These are phyloP conservation scores for Candida vaughaniae DNA, from an alignment of 805 yeast species.

Conservation along the genomic window DNA sequence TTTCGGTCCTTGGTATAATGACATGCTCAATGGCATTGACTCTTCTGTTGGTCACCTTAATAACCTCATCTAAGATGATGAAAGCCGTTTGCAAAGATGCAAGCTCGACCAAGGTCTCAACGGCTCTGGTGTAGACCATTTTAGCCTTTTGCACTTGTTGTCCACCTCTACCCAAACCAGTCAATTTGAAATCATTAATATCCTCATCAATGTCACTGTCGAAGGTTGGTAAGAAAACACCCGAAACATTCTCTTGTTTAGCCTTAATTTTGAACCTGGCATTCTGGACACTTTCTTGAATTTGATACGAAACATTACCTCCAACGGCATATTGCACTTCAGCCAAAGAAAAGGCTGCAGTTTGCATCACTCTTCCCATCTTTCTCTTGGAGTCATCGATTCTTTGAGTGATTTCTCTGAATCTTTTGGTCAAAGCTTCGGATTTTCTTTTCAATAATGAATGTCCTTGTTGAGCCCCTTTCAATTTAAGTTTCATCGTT, in stretches of 20 bases:
- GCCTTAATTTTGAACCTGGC: constrained; percentile 92
- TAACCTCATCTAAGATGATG: constrained; percentile 94
- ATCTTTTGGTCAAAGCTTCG: constrained; percentile 93
- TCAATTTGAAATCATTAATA: constrained; percentile 90
- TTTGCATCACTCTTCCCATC: constrained; percentile 98
- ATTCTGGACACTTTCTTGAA: constrained; percentile 86
- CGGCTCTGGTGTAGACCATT: constrained; percentile 89
- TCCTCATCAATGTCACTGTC: constrained; percentile 80
- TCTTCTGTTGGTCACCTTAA: constrained; percentile 96
- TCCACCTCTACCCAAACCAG: constrained; percentile 98
- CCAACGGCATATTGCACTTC: constrained; percentile 98
- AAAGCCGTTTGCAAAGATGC: constrained; percentile 97
- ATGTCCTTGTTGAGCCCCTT: constrained; percentile 97
- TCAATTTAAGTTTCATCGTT: constrained; percentile 89
- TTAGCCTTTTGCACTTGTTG: constrained; percentile 96
- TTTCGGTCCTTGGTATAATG: constrained; percentile 95
- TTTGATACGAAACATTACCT: constrained; percentile 92
- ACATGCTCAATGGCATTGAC: constrained; percentile 99
- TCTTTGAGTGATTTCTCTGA: constrained; percentile 91
- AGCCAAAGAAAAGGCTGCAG: constrained; percentile 95
- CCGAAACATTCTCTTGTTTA: constrained; percentile 93
- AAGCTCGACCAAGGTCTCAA: constrained; percentile 93
- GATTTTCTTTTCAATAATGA: constrained; percentile 91
- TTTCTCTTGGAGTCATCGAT: constrained; percentile 94
- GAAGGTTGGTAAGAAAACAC: constrained; percentile 91